phyloP scores from a whole-genome alignment of 2,329 filamentous ascomycete species.

The Penicillium oxalicum region DNA sequence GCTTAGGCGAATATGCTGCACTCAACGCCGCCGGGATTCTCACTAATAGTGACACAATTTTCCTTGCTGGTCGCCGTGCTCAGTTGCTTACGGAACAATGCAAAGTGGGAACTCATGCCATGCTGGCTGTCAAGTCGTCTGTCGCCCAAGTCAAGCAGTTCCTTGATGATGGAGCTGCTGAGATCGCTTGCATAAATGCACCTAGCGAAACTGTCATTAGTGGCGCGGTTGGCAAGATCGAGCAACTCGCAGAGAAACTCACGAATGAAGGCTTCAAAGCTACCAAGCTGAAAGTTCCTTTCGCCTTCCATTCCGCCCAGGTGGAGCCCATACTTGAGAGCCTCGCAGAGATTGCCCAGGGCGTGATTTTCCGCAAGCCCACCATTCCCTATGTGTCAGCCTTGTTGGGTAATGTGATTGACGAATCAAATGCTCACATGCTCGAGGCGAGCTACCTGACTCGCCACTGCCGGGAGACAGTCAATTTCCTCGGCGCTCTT shows the following conservation, averaged over 20 bases:
- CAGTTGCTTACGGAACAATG: slow-evolving; percentile 38
- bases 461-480: slow-evolving; percentile 40
- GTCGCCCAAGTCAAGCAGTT: slow-evolving; percentile 28
- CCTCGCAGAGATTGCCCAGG: slow-evolving; percentile 34
- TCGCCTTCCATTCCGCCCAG: slow-evolving; percentile 44
- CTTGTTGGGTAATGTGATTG: slow-evolving; percentile 40
- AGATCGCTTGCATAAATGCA: slow-evolving; percentile 40
- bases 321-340: slow-evolving; percentile 42
- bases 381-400: slow-evolving; percentile 43
- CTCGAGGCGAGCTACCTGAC: slow-evolving; percentile 39
- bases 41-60: slow-evolving; percentile 34
- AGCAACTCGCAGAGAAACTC: slow-evolving; percentile 31
- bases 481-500: slow-evolving; percentile 43
- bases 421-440: slow-evolving; percentile 25
- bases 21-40: slow-evolving; percentile 36
- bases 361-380: slow-evolving; percentile 37
- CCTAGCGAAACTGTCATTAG: slow-evolving; percentile 42
- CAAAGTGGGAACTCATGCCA: slow-evolving; percentile 38
- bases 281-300: slow-evolving; percentile 41
- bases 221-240: slow-evolving; percentile 33
- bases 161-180: slow-evolving; percentile 26
- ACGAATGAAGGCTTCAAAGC: slow-evolving; percentile 34
- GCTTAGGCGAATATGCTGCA: slow-evolving; percentile 40
- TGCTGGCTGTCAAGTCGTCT: slow-evolving; percentile 41
- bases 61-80: slow-evolving; percentile 37